phyloP scores from a whole-genome alignment of 305 asterid genomes.

The Lippia alba region DNA sequence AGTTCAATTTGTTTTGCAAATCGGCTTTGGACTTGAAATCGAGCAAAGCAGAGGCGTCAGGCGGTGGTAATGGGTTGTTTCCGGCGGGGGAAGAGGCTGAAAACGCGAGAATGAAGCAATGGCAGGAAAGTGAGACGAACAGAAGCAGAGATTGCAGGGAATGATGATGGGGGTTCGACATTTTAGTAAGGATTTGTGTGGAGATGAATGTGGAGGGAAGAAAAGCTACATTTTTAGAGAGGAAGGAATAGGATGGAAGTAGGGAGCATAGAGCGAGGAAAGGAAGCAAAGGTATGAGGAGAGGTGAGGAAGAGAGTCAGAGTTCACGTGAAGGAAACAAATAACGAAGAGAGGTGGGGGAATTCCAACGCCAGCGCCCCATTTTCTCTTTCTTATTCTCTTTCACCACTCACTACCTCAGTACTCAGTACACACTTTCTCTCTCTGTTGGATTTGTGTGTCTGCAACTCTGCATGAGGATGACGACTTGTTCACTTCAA shows the following conservation, averaged over 20 bases:
- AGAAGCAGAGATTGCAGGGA: constrained; percentile 24
- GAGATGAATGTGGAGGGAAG: background rate
- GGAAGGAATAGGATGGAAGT: too few species aligned
- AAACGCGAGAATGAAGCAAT: constrained; percentile 5
- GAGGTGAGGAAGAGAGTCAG: constrained; percentile 37
- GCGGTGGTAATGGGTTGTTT: constrained; percentile 23
- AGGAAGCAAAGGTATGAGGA: constrained; percentile 38
- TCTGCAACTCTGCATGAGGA: background rate
- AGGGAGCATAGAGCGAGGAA: too few species aligned
- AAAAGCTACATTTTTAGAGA: background rate
- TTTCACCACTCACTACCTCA: too few species aligned
- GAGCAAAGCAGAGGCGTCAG: constrained; percentile 66
- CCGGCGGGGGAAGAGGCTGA: constrained; percentile 33
- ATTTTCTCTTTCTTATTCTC: background rate
- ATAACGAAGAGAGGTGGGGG: constrained; percentile 50
- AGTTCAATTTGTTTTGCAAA: constrained; percentile 42
- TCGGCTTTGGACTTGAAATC: constrained; percentile 78
- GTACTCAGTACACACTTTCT: too few species aligned
- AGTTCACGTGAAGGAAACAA: constrained; percentile 46
- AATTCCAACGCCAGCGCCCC: constrained; percentile 16
- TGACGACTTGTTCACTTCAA: background rate
- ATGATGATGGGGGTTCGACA: constrained; percentile 28
- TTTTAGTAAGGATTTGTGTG: background rate
- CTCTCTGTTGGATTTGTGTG: constrained; percentile 4
- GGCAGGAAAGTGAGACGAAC: constrained; percentile 24